Evolutionary conservation across 805 yeast genomes (phyloP), one percentile per base, ranked within the genome.

Genomic region (Sugiyamaella valdiviana): DNA sequence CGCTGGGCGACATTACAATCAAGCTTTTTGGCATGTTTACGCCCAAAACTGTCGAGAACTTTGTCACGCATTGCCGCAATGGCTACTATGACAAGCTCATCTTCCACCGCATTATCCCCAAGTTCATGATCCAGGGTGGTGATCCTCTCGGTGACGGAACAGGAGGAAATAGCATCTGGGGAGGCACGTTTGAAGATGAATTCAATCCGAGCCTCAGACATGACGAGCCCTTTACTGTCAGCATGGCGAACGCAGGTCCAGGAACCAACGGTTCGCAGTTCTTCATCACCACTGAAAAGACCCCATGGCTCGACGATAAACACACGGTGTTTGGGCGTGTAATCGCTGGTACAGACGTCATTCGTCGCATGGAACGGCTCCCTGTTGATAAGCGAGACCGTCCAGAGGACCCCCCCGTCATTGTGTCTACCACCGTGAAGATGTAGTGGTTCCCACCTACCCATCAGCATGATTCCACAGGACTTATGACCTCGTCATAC

Each of bases 181-280:
- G 66, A 2, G 51, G 51, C 26, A 48, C 52, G 6, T 68, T 68
- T 48, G 76, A 73, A 57, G 81, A 78, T 53, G 83, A 78, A 57
- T 63, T 65, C 39, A 68, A 71, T 58, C 74, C 74, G 58, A 59
- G 67, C 39, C 57, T 71, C 50, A 58, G 63, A 38, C 82, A 77
- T 57, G 80, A 76, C 56, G 66, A 65, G 53, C 81, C 82, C 32
- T 78, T 73, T 57, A 69, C 72, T 52, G 72, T 78, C 45, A 73
- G 79, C n/a, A 78, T 78, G 83, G 82, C 82, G 45, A 78, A 78
- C 54, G 77, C 79, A 3, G 82, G 82, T 1, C 75, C 77, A 36
- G 70, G 70, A 57, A 77, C 81, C 32, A 78, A 78, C 57, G 82
- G 82, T 2, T 75, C 80, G 1, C 83, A 78, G 58, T 78, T 78